These are phyloP conservation scores for Fusarium annulatum DNA, from an alignment of 2,329 filamentous ascomycete genomes.

Conservation along the genomic window DNA sequence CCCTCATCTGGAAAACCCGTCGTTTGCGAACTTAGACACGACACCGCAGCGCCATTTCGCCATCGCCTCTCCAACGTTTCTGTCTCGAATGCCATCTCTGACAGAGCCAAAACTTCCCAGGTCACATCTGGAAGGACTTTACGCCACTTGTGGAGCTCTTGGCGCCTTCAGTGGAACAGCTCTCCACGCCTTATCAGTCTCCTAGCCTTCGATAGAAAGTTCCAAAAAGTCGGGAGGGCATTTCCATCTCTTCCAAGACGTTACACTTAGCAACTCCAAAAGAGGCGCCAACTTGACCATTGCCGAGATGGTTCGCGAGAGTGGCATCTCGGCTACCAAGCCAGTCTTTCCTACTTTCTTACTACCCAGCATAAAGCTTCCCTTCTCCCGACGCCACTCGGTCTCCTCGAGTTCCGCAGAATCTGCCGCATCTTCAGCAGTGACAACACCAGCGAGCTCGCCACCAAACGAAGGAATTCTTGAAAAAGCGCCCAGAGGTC, in stretches of 20 bases:
- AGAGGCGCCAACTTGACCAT: conserved; percentile 1
- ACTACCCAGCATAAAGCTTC: conserved; percentile 61
- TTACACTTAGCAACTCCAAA: conserved; percentile 3
- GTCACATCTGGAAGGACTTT: conserved; percentile 3
- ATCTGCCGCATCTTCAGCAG: conserved; percentile 44
- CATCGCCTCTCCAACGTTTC: background rate
- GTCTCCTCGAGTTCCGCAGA: conserved; percentile 49
- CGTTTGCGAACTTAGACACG: background rate
- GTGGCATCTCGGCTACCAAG: conserved; percentile 55
- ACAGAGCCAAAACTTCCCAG: background rate
- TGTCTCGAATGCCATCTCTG: background rate
- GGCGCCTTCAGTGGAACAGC: conserved; percentile 15
- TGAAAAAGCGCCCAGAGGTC: conserved; percentile 23
- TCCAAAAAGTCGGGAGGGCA: conserved; percentile 20
- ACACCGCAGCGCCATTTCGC: background rate
- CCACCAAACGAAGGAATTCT: conserved; percentile 35
- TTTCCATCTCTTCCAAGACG: conserved; percentile 7
- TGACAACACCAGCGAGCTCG: conserved; percentile 46
- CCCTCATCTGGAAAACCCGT: background rate
- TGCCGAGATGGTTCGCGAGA: conserved; percentile 49
- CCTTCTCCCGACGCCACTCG: conserved; percentile 58
- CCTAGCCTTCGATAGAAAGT: conserved; percentile 27
- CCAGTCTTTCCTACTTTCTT: conserved; percentile 64
- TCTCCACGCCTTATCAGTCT: conserved; percentile 28
- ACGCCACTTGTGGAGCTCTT: conserved; percentile 32